These are phyloP conservation scores for Podila epigama DNA, from an alignment of 192 early-diverging fungal genomes.

Conservation along the genomic window DNA sequence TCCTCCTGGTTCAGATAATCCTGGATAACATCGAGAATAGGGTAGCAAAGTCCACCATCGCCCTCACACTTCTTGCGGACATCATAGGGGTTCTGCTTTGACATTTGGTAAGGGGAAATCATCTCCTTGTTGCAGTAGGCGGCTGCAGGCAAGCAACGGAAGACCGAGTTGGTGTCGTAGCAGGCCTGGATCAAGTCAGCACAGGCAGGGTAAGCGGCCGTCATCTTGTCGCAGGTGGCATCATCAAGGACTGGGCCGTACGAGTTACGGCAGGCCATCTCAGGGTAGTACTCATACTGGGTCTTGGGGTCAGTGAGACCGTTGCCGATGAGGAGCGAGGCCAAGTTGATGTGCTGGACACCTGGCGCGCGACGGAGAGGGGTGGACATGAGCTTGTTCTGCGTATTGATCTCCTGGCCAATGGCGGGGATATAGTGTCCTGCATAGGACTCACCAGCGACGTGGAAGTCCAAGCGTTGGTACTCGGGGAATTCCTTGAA, in stretches of 20 bases:
- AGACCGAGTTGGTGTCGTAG: conserved; percentile 81
- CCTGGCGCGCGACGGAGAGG: conserved; percentile 42
- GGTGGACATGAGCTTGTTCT: conserved; percentile 67
- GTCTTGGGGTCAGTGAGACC: conserved; percentile 87
- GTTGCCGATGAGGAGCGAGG: conserved; percentile 88
- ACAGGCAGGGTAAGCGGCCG: conserved; percentile 76
- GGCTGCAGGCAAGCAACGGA: conserved; percentile 83
- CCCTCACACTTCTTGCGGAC: conserved; percentile 86
- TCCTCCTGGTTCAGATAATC: conserved; percentile 78
- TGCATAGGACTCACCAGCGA: conserved; percentile 88
- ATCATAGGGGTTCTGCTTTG: conserved; percentile 93
- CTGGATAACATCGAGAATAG: conserved; percentile 82
- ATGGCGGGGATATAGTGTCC: conserved; percentile 97
- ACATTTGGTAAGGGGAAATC: conserved; percentile 79
- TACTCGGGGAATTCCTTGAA: conserved; percentile 88
- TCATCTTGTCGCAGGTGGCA: conserved; percentile 79
- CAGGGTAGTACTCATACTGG: conserved; percentile 90
- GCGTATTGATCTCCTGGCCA: conserved; percentile 78
- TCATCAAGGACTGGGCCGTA: conserved; percentile 82
- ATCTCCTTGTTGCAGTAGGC: conserved; percentile 88
- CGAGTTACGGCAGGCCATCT: conserved; percentile 74
- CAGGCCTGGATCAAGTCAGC: conserved; percentile 77
- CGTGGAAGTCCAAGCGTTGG: conserved; percentile 77
- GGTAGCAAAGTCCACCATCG: conserved; percentile 85
- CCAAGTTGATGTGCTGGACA: conserved; percentile 67